A percentile compares a stretch with the other conserved stretches of the same genome.
phyloP scores from a whole-genome alignment of 345 rosid species.

The Syzygium oleosum region DNA sequence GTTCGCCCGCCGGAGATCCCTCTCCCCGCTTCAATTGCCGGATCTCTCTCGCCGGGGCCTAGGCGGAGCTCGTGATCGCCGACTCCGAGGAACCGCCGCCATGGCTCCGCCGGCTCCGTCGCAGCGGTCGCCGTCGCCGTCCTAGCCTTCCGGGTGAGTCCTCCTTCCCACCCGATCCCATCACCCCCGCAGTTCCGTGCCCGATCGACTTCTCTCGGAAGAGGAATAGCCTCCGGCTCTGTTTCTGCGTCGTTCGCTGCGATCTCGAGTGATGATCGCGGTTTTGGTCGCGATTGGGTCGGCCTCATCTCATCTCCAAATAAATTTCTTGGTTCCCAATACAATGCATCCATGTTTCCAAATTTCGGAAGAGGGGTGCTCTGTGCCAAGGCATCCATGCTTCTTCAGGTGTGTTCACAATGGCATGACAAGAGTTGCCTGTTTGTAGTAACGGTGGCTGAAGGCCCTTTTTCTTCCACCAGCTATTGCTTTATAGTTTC shows the following conservation, averaged over 20 bases:
- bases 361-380: slow-evolving; percentile 88
- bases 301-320: slow-evolving; percentile 45
- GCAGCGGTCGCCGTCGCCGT: slow-evolving; percentile 80
- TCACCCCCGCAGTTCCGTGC: neutral
- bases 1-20: neutral
- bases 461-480: neutral
- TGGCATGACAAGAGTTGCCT: neutral
- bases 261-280: neutral
- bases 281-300: neutral
- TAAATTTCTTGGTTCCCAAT: slow-evolving; percentile 68
- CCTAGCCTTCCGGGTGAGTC: slow-evolving; percentile 95
- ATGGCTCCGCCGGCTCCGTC: slow-evolving; percentile 90
- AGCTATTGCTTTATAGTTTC: neutral
- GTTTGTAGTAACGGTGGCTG: neutral
- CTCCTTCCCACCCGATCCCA: too few relatives aligned
- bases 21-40: neutral
- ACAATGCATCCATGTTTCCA: slow-evolving; percentile 48
- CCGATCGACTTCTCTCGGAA: neutral
- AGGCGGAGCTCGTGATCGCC: neutral
- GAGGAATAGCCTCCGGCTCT: neutral
- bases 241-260: neutral
- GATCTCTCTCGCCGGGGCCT: neutral
- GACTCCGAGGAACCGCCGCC: neutral
- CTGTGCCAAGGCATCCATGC: slow-evolving; percentile 94
- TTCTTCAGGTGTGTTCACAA: slow-evolving; percentile 58